Base-by-base conservation (phyloP, 106 monocot genomes). In the Dendrobium chrysotoxum region DNA sequence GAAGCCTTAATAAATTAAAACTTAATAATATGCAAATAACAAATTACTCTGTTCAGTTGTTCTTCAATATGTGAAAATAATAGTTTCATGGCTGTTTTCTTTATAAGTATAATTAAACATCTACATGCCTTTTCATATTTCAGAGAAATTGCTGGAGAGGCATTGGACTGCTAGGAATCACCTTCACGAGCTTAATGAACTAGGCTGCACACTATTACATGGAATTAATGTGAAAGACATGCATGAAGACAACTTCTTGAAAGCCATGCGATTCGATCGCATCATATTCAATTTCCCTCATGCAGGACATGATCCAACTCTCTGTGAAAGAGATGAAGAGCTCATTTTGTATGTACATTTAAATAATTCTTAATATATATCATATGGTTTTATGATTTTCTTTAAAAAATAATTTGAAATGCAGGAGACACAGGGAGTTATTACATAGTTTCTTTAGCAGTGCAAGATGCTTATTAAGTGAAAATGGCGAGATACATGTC, bases 241-340 rank as follows among this genome's bases (percentile, higher is more conserved):
- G 82, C 31, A 77, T 39, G 35, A 35, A 35, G 35, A 35, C 3
- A 35, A 0, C 35, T 35, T 35, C 35, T 35, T 35, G 35, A 35
- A 35, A 35, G 35, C 0, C 3, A 2, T 2, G 3, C 35, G 35
- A 0, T 35, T 35, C 35, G 35, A 35, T 0, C 35, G 35, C 0
- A 35, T 35, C 35, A 35, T 35, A 0, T 35, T 35, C 0, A 35
- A 90, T 78, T 93, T 93, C 44, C 92, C 90, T 5, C 92, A 92
- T 75, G 90, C 88, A 23, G 92, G 89, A 15, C 76, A 82, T 30
- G 42, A 58, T 45, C 81, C 64, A 0, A 6, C 0, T 0, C 28
- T 38, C 39, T 0, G 25, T 10, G 81, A 82, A 66, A 4, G 28
- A 3, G 31, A 76, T 28, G 25, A n/a, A 18, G 64, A 40, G 76